Evolutionary conservation across 2,329 filamentous ascomycete species (phyloP).

Genomic region (Fusarium tupiense): DNA sequence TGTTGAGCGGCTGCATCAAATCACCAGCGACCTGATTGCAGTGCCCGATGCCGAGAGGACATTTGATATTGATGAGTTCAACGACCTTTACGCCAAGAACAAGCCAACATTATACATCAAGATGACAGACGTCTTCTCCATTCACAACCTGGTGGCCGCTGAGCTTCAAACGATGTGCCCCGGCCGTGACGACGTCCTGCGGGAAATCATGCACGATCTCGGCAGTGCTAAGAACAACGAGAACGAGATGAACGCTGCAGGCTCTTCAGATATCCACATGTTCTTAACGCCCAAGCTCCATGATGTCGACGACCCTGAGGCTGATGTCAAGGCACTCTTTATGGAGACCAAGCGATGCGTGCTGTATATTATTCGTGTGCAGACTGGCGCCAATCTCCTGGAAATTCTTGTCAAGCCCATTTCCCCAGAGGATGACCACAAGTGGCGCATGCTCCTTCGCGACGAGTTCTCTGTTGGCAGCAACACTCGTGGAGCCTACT

Average conservation of each 20-base stretch:
- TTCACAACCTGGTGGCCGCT: slow-evolving; percentile 86
- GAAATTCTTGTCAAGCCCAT: slow-evolving; percentile 95
- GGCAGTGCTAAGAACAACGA: slow-evolving; percentile 98
- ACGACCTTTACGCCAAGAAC: slow-evolving; percentile 94
- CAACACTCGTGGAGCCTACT: slow-evolving; percentile 84
- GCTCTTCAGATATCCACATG: slow-evolving; percentile 88
- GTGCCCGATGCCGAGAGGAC: slow-evolving; percentile 88
- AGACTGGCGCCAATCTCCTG: slow-evolving; percentile 90
- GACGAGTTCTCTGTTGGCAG: slow-evolving; percentile 79
- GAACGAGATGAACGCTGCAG: slow-evolving; percentile 87
- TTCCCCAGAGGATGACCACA: slow-evolving; percentile 84
- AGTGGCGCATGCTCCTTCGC: slow-evolving; percentile 82
- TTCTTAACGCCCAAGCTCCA: slow-evolving; percentile 90
- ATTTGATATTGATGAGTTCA: slow-evolving; percentile 99
- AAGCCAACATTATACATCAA: slow-evolving; percentile 99
- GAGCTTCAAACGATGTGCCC: slow-evolving; percentile 84
- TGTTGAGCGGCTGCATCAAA: slow-evolving; percentile 79
- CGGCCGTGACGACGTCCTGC: slow-evolving; percentile 83
- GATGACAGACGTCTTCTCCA: slow-evolving; percentile 95
- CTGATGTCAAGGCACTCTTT: slow-evolving; percentile 89
- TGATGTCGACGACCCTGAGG: slow-evolving; percentile 91
- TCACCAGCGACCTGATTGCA: slow-evolving; percentile 80
- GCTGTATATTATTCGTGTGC: slow-evolving; percentile 96
- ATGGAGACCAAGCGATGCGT: slow-evolving; percentile 99
- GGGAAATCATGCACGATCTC: slow-evolving; percentile 91